Evolutionary conservation across 805 yeast species (phyloP).

Genomic region (Wickerhamomyces rabaulensis): DNA sequence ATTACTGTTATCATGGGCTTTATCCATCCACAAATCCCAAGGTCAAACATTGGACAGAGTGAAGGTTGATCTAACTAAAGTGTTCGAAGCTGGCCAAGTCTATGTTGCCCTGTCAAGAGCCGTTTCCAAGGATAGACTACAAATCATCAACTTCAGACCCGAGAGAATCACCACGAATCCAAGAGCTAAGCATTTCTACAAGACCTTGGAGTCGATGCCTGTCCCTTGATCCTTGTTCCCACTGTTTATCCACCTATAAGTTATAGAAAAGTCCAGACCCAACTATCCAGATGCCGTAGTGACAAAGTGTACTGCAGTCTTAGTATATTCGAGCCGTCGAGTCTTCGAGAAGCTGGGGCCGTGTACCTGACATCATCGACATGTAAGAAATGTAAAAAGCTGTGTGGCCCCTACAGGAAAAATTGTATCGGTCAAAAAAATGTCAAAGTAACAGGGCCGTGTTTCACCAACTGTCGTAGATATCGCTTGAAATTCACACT

Average conservation of each 20-base stretch:
- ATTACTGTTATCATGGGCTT: constrained; percentile 71
- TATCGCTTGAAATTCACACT: too few relatives aligned
- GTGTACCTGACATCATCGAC: too few relatives aligned
- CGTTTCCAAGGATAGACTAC: constrained; percentile 56
- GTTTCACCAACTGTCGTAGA: neutral
- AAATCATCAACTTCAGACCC: constrained; percentile 60
- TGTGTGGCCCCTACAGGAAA: neutral
- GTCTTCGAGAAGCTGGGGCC: too few relatives aligned
- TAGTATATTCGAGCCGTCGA: too few relatives aligned
- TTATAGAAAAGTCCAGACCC: too few relatives aligned
- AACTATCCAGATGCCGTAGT: too few relatives aligned
- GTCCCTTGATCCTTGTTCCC: constrained; percentile 7
- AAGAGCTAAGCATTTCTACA: constrained; percentile 58
- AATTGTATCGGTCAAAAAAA: neutral
- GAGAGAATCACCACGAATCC: constrained; percentile 52
- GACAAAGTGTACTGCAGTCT: too few relatives aligned
- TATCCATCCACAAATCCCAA: constrained; percentile 81
- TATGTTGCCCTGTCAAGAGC: constrained; percentile 83
- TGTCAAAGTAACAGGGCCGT: neutral
- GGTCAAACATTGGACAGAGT: constrained; percentile 76
- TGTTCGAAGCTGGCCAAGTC: constrained; percentile 79
- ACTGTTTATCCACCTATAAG: neutral
- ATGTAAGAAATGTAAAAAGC: too few relatives aligned
- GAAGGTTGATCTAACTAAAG: constrained; percentile 58
- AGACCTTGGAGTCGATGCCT: constrained; percentile 29